Evolutionary conservation across 2,329 filamentous ascomycete species (phyloP), one percentile per base, ranked within the genome.

Genomic region (Cercospora sesami): DNA sequence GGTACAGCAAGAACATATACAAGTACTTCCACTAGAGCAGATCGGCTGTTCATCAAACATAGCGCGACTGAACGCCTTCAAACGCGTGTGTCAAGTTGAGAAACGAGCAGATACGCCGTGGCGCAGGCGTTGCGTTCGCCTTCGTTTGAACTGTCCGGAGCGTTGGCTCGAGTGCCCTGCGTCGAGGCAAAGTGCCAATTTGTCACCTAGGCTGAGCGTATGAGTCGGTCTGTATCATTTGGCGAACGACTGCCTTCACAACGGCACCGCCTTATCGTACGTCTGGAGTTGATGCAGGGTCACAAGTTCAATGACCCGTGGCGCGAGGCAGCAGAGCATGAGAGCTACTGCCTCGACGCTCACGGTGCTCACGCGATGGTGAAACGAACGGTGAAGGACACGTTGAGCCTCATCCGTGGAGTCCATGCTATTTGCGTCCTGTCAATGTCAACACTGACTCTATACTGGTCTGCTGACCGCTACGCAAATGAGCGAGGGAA

Each of bases 21-120:
- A 63, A 36, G 28, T 53, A 39, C 42, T 33, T 48, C 30, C 26
- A 18, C 10, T 26, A n/a, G 26, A 39, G 36, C 62, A 28, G 62
- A 64, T 65, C 66, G 42, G 23, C 66, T 68, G 65, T 31, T 39
- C 53, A 68, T 68, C 66, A 68, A 68, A 68, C 66, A 48, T 23
- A 39, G 18, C 62, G 51, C 45, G 36, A 42, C 36, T n/a, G 36
- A 51, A 42, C 36, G 36, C 18, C 45, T 51, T 51, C 18, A 23
- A 51, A 23, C 10, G 18, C 45, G 18, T 23, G 18, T 51, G 45
- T 51, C 45, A 14, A 23, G 45, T 51, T 51, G 18, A 23, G 9
- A 26, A 14, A 21, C 18, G 45, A 51, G 45, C 21, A 26, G 21
- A 51, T 26, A 51, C 45, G 45, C 45, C 45, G 26, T 51, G 45